These are phyloP conservation scores for Discostella stelligeroides DNA, from an alignment of 108 stramenopile genomes.

Conservation along the genomic window DNA sequence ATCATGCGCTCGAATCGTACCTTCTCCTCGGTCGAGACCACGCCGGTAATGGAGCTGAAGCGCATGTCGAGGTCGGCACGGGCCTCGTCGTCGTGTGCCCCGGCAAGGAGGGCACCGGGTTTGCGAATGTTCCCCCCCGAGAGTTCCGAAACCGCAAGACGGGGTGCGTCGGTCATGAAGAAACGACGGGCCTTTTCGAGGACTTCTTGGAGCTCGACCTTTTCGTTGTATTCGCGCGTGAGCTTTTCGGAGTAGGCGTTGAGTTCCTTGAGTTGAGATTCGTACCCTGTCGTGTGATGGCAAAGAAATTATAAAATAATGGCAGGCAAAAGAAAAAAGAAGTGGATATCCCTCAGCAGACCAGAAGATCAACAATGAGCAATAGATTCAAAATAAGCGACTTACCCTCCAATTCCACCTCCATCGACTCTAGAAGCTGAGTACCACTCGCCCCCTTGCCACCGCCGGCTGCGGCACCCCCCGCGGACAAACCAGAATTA, in stretches of 20 bases:
- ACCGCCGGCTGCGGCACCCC: constrained; percentile 32
- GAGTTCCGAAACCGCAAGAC: constrained; percentile 77
- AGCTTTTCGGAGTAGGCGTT: constrained; percentile 94
- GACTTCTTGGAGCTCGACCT: constrained; percentile 95
- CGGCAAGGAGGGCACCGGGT: constrained; percentile 57
- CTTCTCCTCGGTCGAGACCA: constrained; percentile 89
- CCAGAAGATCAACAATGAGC: background rate
- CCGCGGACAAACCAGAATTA: background rate
- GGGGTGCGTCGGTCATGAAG: constrained; percentile 90
- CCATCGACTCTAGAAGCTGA: constrained; percentile 85
- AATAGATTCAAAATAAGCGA: background rate
- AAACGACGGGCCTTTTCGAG: constrained; percentile 92
- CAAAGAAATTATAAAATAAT: background rate
- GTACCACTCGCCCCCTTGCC: constrained; percentile 54
- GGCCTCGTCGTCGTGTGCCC: constrained; percentile 56
- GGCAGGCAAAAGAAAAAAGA: background rate
- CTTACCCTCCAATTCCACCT: constrained; percentile 83
- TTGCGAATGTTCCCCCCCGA: constrained; percentile 32
- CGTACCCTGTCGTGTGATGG: constrained; percentile 49
- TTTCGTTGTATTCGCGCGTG: constrained; percentile 96
- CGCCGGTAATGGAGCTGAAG: constrained; percentile 95
- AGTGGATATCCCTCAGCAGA: background rate
- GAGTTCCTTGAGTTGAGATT: constrained; percentile 90
- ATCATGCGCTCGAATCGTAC: constrained; percentile 96
- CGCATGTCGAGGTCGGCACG: constrained; percentile 90